Evolutionary conservation across 495 filamentous ascomycete genomes (phyloP).

Genomic region (Penicillium longicatenatum): DNA sequence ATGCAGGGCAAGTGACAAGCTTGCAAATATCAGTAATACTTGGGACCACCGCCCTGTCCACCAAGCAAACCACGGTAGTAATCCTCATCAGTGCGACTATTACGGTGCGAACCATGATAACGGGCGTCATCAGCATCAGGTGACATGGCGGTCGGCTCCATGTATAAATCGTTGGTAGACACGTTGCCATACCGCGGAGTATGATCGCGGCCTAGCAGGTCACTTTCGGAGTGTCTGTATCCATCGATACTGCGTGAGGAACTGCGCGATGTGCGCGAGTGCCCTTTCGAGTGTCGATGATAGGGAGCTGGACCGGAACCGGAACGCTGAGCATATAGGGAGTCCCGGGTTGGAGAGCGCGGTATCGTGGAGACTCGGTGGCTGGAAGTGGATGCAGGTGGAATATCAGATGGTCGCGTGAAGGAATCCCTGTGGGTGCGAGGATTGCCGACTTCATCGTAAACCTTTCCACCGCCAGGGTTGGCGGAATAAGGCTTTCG

Average conservation of each 20-base stretch:
- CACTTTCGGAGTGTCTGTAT: constrained; percentile 46
- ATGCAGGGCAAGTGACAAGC: constrained; percentile 3
- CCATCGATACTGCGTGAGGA: constrained; percentile 36
- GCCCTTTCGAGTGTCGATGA: constrained; percentile 20
- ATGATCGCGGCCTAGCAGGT: constrained; percentile 32
- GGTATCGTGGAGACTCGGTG: background rate
- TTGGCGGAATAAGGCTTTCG: constrained; percentile 61
- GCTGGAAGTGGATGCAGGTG: constrained; percentile 2
- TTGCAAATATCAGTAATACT: constrained; percentile 35
- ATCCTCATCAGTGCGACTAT: constrained; percentile 39
- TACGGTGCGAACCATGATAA: constrained; percentile 23
- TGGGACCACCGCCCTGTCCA: constrained; percentile 36
- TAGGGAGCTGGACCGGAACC: constrained; percentile 24
- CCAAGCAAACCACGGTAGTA: constrained; percentile 44
- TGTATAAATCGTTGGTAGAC: constrained; percentile 35
- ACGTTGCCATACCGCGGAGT: constrained; percentile 22
- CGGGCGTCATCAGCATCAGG: constrained; percentile 33
- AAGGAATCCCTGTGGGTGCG: constrained; percentile 34
- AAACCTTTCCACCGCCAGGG: constrained; percentile 58
- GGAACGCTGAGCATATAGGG: constrained; percentile 24
- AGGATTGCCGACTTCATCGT: constrained; percentile 37
- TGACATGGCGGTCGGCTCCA: constrained; percentile 23
- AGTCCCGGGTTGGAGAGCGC: constrained; percentile 20
- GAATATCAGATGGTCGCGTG: constrained; percentile 27
- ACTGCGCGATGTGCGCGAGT: constrained; percentile 34